A percentile compares a stretch with the other conserved stretches of the same genome.
phyloP scores from a whole-genome alignment of 805 yeast species.

The Kodamaea neixiangensis region DNA sequence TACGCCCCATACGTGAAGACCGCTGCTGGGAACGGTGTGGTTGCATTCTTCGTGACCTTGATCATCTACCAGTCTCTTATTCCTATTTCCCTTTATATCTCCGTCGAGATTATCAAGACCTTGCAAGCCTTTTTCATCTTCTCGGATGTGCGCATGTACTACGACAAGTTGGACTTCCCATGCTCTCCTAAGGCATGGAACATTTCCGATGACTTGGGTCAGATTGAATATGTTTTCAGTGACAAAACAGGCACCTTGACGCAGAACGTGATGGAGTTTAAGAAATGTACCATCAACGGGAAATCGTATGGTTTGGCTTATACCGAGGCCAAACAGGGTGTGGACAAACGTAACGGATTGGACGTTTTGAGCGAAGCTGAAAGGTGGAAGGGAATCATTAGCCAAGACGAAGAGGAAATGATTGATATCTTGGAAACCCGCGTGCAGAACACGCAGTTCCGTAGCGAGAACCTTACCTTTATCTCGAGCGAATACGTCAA shows the following conservation, averaged over 20 bases:
- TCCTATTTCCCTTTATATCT: constrained; percentile 79
- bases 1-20: constrained; percentile 68
- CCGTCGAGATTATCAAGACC: constrained; percentile 80
- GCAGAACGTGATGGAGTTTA: constrained; percentile 84
- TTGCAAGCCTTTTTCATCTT: constrained; percentile 80
- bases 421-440: constrained; percentile 30
- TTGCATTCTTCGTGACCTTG: constrained; percentile 73
- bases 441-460: constrained; percentile 35
- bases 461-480: constrained; percentile 57
- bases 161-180: constrained; percentile 69
- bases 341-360: constrained; percentile 74
- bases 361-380: constrained; percentile 66
- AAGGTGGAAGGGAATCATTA: constrained; percentile 54
- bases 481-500: constrained; percentile 57
- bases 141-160: constrained; percentile 73
- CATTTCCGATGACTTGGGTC: constrained; percentile 84
- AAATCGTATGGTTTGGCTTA: constrained; percentile 74
- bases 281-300: constrained; percentile 77
- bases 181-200: constrained; percentile 86
- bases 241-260: constrained; percentile 86
- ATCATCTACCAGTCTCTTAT: constrained; percentile 78
- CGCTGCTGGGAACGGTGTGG: constrained; percentile 67
- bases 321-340: constrained; percentile 80
- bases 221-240: constrained; percentile 80
- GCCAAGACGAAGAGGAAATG: constrained; percentile 62